Conservation (phyloP, 495 filamentous ascomycete species). For the Penicillium robsamsonii region DNA sequence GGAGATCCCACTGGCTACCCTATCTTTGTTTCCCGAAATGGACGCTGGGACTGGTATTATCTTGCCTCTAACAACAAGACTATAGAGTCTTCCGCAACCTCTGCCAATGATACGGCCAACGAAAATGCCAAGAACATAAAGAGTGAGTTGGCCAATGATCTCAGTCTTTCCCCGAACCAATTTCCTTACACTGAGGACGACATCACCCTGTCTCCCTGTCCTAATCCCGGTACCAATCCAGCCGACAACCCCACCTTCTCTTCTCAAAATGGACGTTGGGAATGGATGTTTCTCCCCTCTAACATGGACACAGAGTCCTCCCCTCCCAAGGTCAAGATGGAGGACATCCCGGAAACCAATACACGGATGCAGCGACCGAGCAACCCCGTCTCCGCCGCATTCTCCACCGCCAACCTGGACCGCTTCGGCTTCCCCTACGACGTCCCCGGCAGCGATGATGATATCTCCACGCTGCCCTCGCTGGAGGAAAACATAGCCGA, state of each 20-base stretch:
- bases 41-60: conserved; percentile 1
- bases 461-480: background rate
- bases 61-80: background rate
- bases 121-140: background rate
- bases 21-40: conserved; percentile 2
- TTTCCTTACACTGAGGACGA: background rate
- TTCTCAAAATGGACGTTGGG: background rate
- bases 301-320: conserved; percentile 1
- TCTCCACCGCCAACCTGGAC: background rate
- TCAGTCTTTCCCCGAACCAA: background rate
- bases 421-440: background rate
- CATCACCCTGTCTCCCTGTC: background rate
- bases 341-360: background rate
- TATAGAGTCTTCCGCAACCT: background rate
- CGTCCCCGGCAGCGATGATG: background rate
- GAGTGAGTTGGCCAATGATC: background rate
- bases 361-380: background rate
- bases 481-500: background rate
- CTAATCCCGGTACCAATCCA: background rate
- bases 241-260: background rate
- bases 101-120: background rate
- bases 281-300: background rate
- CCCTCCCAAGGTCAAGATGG: background rate
- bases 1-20: background rate
- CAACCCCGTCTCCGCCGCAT: background rate